These are phyloP conservation scores for Cytospora piceae DNA, from an alignment of 2,329 filamentous ascomycete genomes.

Conservation along the genomic window DNA sequence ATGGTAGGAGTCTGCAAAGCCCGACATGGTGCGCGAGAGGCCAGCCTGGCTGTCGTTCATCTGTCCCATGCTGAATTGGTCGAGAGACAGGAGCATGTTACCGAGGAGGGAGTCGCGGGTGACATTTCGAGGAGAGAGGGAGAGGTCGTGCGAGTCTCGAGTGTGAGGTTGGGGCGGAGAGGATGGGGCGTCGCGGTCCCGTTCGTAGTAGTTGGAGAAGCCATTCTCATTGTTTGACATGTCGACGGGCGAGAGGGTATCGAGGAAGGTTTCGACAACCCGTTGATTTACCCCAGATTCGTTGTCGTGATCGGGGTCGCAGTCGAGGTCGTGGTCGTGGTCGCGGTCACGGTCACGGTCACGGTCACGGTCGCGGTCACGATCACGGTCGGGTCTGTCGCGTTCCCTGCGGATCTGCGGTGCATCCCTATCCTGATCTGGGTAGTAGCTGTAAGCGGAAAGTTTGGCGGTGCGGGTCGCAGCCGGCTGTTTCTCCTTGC, in stretches of 20 bases:
- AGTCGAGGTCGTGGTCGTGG: conserved; percentile 15
- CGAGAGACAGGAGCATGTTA: conserved; percentile 92
- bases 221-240: conserved; percentile 42
- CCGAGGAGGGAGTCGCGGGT: conserved; percentile 90
- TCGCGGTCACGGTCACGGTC: conserved; percentile 16
- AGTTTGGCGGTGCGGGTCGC: conserved; percentile 30
- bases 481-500: conserved; percentile 39
- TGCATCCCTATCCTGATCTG: conserved; percentile 26
- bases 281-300: conserved; percentile 36
- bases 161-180: conserved; percentile 37
- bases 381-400: conserved; percentile 4
- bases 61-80: conserved; percentile 71
- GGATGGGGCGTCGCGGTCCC: conserved; percentile 35
- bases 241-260: conserved; percentile 46
- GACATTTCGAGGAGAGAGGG: conserved; percentile 73
- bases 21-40: conserved; percentile 36
- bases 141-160: conserved; percentile 82
- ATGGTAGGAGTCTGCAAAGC: conserved; percentile 29
- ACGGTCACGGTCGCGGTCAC: conserved; percentile 1
- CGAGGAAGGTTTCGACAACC: conserved; percentile 43
- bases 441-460: conserved; percentile 16
- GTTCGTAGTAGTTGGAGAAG: conserved; percentile 29
- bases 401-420: conserved; percentile 12
- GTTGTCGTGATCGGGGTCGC: conserved; percentile 27
- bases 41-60: conserved; percentile 38